Evolutionary conservation across 1,284 basidiomycete species (phyloP).

Genomic region (Boletus calvinii): DNA sequence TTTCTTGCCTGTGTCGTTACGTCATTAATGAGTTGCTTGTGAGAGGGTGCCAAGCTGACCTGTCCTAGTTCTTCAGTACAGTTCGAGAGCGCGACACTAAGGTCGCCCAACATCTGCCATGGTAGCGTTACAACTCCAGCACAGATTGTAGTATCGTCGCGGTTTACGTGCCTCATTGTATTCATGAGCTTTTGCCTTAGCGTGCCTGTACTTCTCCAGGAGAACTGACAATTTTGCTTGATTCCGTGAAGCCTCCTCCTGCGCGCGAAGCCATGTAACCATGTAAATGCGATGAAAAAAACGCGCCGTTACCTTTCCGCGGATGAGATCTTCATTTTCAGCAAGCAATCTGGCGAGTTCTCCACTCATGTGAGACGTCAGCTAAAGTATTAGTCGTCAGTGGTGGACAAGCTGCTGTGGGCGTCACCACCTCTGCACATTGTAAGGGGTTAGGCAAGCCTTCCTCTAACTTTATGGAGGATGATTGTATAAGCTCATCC

Average conservation of each 20-base stretch:
- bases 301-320: conserved; percentile 17
- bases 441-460: background rate
- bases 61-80: conserved; percentile 26
- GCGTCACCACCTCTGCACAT: conserved; percentile 8
- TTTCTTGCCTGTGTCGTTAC: conserved; percentile 13
- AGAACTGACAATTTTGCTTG: conserved; percentile 14
- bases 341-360: conserved; percentile 17
- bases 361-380: conserved; percentile 1
- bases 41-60: conserved; percentile 3
- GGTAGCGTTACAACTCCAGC: conserved; percentile 2
- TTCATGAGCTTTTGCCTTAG: conserved; percentile 20
- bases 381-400: conserved; percentile 15
- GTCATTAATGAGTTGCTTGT: conserved; percentile 1
- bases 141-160: background rate
- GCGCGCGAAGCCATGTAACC: conserved; percentile 1
- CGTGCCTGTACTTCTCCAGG: conserved; percentile 25
- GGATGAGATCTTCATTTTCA: conserved; percentile 18
- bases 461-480: conserved; percentile 24
- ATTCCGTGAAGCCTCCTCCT: conserved; percentile 17
- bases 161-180: conserved; percentile 21
- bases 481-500: conserved; percentile 5
- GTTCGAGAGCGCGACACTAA: conserved; percentile 19
- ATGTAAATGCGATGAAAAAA: background rate
- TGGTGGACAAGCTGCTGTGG: background rate
- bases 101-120: conserved; percentile 21